Evolutionary conservation across 169 alveolate genomes (phyloP).

Genomic region (Eimeria sp.): DNA sequence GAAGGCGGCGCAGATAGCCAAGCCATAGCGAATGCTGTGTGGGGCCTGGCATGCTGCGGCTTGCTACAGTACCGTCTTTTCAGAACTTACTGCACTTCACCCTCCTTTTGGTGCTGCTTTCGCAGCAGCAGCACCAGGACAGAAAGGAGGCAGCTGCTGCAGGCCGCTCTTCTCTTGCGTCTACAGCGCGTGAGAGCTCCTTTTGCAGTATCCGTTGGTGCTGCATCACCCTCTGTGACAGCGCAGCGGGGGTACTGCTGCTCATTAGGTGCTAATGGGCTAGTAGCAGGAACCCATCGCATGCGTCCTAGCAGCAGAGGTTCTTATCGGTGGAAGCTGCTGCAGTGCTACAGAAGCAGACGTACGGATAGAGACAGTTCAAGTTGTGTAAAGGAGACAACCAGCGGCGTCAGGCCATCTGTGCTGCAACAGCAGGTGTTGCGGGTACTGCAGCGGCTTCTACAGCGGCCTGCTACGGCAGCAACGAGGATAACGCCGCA

Average conservation of each 20-base stretch:
- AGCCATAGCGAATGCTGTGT: conserved; percentile 61
- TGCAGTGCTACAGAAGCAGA: neutral
- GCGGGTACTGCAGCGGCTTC: conserved; percentile 13
- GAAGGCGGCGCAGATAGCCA: conserved; percentile 16
- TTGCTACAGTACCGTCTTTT: conserved; percentile 62
- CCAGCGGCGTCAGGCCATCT: conserved; percentile 33
- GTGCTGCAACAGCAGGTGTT: conserved; percentile 70
- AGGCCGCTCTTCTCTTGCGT: conserved; percentile 51
- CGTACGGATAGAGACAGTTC: neutral
- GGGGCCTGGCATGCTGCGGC: conserved; percentile 73
- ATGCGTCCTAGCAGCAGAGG: conserved; percentile 1
- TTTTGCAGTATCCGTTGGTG: neutral
- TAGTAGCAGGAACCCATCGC: neutral
- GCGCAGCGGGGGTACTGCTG: neutral
- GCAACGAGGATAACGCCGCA: neutral
- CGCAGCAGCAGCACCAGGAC: conserved; percentile 32
- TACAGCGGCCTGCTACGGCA: conserved; percentile 31
- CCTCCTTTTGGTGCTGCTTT: neutral
- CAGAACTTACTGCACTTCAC: neutral
- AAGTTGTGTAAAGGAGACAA: neutral
- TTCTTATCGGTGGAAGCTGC: neutral
- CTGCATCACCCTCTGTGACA: conserved; percentile 12
- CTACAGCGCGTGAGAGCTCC: conserved; percentile 35
- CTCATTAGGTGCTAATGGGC: neutral
- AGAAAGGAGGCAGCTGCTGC: conserved; percentile 41